Evolutionary conservation across 805 yeast genomes (phyloP), one percentile per base, ranked within the genome.

Genomic region (Ogataea pini): DNA sequence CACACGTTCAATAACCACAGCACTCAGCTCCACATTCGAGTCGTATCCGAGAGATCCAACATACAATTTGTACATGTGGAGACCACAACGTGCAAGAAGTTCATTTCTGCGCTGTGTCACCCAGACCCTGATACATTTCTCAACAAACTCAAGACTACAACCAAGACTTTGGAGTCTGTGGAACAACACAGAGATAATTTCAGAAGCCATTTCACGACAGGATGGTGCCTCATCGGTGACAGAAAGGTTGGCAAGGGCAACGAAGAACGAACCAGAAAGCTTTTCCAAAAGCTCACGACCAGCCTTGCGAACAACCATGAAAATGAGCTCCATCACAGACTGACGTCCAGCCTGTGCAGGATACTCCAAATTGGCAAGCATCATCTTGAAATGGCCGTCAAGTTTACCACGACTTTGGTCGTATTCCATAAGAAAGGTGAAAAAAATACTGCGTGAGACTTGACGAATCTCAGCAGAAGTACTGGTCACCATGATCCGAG

Each of bases 361-460:
- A 63, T 94, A 94, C 19, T 82, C 77, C 54, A 94, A 71, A 64
- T 94, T 94, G 47, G 80, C 80, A 7, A 91, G 86, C 66, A 94
- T 73, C 62, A 85, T 83, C 54, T 84, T 82, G 68, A 92, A 84
- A 55, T 89, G 95, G 57, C 85, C 87, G 54, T 87, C 94, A 41
- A 94, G 65, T 54, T 89, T 79, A 3, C 92, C 90, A 58, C 83
- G 77, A 27, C 98, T 90, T 70, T 92, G 97, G 58, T 96, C 98
- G 61, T 88, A 94, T 58, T 90, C 96, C 86, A 89, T 86, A 61
- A 94, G 69, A 58, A 94, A 94, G 58, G 84, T 90, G 64, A 82
- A 86, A 63, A 82, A 94, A 1, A 86, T 82, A 54, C 88, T 79
- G 67, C 98, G 78, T 7, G 97, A 82, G 66, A 86, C 83, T 58